These are phyloP conservation scores for Sphagnurus paluster DNA, from an alignment of 1,284 basidiomycete species.

Conservation along the genomic window DNA sequence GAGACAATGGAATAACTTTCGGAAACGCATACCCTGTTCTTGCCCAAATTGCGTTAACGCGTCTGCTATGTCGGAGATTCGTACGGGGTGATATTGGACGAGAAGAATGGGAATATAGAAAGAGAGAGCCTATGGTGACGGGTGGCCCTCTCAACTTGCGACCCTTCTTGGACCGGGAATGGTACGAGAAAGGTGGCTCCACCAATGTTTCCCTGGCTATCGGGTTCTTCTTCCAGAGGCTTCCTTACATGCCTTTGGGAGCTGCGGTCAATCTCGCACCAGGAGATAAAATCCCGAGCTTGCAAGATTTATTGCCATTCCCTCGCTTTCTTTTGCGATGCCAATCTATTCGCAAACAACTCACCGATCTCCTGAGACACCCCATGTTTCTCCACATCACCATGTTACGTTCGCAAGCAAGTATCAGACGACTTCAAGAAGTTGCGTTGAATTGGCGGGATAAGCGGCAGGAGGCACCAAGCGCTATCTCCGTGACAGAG, in stretches of 20 bases:
- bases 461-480: conserved; percentile 16
- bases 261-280: conserved; percentile 26
- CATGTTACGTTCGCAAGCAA: conserved; percentile 25
- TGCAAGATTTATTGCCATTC: conserved; percentile 41
- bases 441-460: conserved; percentile 29
- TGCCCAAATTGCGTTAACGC: conserved; percentile 54
- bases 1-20: conserved; percentile 45
- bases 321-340: conserved; percentile 48
- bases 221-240: conserved; percentile 41
- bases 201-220: conserved; percentile 45
- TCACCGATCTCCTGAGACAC: conserved; percentile 34
- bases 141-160: conserved; percentile 54
- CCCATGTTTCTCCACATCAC: conserved; percentile 53
- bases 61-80: conserved; percentile 49
- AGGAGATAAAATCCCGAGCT: conserved; percentile 39
- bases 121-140: conserved; percentile 49
- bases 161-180: conserved; percentile 47
- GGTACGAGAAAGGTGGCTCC: conserved; percentile 47
- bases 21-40: conserved; percentile 51
- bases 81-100: conserved; percentile 45
- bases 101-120: conserved; percentile 55
- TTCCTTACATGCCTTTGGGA: conserved; percentile 55
- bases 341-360: conserved; percentile 37
- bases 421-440: conserved; percentile 27
- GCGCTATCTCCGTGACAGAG: conserved; percentile 28